These are phyloP conservation scores for Gastrolobium bilobum DNA, from an alignment of 306 rosid genomes.

Conservation along the genomic window DNA sequence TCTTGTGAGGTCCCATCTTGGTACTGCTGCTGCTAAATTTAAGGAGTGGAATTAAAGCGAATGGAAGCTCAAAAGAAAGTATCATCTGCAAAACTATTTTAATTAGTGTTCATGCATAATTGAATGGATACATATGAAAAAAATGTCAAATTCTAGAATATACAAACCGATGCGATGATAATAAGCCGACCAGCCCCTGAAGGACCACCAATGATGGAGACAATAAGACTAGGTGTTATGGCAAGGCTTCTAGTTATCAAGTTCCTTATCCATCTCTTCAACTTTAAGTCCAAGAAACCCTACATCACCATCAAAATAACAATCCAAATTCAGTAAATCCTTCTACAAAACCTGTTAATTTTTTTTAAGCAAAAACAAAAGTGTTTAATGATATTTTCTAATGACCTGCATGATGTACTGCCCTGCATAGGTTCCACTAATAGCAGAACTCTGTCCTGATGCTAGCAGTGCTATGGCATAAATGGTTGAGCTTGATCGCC, in stretches of 20 bases:
- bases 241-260: conserved; percentile 80
- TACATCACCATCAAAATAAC: conserved; percentile 42
- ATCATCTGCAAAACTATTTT: conserved; percentile 73
- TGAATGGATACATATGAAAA: not conserved
- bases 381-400: not conserved
- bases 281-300: conserved; percentile 92
- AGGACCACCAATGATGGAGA: conserved; percentile 71
- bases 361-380: not conserved
- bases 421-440: conserved; percentile 97
- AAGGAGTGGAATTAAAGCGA: conserved; percentile 89
- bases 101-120: not conserved
- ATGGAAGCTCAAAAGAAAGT: conserved; percentile 91
- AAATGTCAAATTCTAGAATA: not conserved
- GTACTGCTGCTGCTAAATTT: conserved; percentile 82
- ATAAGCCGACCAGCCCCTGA: conserved; percentile 61
- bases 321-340: conserved; percentile 33
- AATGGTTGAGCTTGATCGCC: conserved; percentile 74
- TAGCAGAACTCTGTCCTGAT: conserved; percentile 95
- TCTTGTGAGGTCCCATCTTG: conserved; percentile 96
- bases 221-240: conserved; percentile 89
- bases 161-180: conserved; percentile 78
- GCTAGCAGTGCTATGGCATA: conserved; percentile 91
- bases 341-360: not conserved
- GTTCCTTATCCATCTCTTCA: conserved; percentile 82
- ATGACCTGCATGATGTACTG: conserved; percentile 88